Percentiles rank a stretch among this genome's conserved stretches.
Conservation (phyloP, 148 eudicot genomes). For the Rhododendron mucronatum region DNA sequence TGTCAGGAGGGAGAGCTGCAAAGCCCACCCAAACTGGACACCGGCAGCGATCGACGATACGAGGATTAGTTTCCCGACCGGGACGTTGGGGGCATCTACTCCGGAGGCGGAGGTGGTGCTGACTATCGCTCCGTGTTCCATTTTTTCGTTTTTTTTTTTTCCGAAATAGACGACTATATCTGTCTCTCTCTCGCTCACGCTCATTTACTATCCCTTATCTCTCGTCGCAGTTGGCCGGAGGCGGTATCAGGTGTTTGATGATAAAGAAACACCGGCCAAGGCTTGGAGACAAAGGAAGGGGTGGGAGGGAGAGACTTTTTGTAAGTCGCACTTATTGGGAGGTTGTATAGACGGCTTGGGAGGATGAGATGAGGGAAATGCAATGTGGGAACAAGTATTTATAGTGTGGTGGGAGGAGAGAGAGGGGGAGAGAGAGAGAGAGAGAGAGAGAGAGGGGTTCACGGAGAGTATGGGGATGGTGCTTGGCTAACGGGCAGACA, state of each 20-base stretch:
- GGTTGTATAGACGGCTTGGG: not conserved
- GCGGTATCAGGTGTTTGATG: not conserved
- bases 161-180: not conserved
- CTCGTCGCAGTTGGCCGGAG: not conserved
- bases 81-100: not conserved
- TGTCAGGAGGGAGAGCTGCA: conserved; percentile 85
- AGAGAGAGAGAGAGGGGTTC: not conserved
- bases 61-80: conserved; percentile 15
- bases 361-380: not conserved
- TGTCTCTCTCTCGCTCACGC: not conserved
- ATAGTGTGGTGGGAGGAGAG: not conserved
- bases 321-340: not conserved
- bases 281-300: not conserved
- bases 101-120: not conserved
- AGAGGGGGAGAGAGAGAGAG: not conserved
- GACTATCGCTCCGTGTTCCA: not conserved
- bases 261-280: not conserved
- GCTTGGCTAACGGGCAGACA: not conserved
- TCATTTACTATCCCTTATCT: not conserved
- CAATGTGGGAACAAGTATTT: not conserved
- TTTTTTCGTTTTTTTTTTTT: not conserved
- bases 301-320: not conserved
- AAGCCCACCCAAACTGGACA: conserved; percentile 93
- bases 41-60: conserved; percentile 80
- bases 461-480: not conserved